Evolutionary conservation across 345 rosid species (phyloP).

Genomic region (Microcos paniculata): DNA sequence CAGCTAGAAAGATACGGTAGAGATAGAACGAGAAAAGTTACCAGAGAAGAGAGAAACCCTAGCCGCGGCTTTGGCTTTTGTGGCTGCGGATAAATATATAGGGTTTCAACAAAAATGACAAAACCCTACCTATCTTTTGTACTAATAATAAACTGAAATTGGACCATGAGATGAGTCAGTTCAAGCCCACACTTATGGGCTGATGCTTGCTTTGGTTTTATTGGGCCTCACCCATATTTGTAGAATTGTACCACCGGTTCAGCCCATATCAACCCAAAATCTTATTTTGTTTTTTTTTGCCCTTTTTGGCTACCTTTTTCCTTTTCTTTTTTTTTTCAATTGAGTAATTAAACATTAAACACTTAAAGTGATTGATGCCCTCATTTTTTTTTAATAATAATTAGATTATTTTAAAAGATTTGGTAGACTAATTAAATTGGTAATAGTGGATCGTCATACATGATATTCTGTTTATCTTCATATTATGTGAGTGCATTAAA

Average conservation of each 20-base stretch:
- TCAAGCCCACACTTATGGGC: background rate
- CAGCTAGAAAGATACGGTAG: background rate
- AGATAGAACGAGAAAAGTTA: background rate
- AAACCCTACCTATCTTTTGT: background rate
- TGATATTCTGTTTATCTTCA: no score
- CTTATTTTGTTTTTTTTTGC: background rate
- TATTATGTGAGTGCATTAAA: no score
- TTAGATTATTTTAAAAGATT: no score
- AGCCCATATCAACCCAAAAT: background rate
- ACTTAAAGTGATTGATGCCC: no score
- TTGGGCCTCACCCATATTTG: background rate
- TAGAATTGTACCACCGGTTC: background rate
- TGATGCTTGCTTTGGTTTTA: background rate
- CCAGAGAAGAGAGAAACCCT: conserved; percentile 5
- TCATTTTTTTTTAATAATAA: no score
- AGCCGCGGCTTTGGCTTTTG: background rate
- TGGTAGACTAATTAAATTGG: no score
- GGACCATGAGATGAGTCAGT: background rate
- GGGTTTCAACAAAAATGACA: background rate
- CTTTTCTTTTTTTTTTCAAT: no score
- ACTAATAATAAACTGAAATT: background rate
- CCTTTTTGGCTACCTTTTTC: no score
- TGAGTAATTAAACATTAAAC: no score
- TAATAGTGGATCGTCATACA: no score
- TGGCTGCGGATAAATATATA: background rate